A percentile compares a stretch with the other conserved stretches of the same genome.
These are phyloP conservation scores for Auriculariales sp. DNA, from an alignment of 768 basidiomycete genomes.

Conservation along the genomic window DNA sequence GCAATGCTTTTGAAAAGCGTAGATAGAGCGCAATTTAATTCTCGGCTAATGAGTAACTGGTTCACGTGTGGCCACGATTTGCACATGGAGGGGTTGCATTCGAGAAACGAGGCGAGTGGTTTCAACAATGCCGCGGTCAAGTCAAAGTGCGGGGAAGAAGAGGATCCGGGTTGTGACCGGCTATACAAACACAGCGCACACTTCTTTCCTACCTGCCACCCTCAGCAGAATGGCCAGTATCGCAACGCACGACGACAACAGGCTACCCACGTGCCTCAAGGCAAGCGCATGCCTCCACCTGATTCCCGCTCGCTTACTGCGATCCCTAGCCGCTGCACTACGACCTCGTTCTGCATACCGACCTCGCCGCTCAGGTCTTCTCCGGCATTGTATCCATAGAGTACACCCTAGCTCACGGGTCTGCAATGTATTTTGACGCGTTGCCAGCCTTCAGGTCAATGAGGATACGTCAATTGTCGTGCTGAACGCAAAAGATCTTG, in stretches of 20 bases:
- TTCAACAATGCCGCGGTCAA: no score
- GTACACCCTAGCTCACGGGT: constrained; percentile 21
- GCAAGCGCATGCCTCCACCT: background rate
- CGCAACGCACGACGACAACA: background rate
- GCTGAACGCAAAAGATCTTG: constrained; percentile 50
- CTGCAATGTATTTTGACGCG: background rate
- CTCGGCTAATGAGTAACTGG: no score
- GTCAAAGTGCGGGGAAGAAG: no score
- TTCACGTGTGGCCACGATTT: no score
- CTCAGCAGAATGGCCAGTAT: background rate
- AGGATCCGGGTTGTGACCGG: no score
- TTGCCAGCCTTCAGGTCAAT: constrained; percentile 43
- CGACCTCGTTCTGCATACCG: constrained; percentile 64
- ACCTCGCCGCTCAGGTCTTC: constrained; percentile 65
- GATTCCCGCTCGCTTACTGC: background rate
- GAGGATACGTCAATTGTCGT: constrained; percentile 44
- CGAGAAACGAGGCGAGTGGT: no score
- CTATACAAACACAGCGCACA: no score
- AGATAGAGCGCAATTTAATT: no score
- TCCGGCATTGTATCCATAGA: constrained; percentile 61
- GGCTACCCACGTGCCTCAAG: background rate
- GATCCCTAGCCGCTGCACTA: constrained; percentile 47
- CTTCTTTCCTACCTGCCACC: no score
- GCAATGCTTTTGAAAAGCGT: no score
- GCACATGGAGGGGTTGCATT: no score